Conservation (phyloP, 2,329 filamentous ascomycete species). For the Colletotrichum salicis region DNA sequence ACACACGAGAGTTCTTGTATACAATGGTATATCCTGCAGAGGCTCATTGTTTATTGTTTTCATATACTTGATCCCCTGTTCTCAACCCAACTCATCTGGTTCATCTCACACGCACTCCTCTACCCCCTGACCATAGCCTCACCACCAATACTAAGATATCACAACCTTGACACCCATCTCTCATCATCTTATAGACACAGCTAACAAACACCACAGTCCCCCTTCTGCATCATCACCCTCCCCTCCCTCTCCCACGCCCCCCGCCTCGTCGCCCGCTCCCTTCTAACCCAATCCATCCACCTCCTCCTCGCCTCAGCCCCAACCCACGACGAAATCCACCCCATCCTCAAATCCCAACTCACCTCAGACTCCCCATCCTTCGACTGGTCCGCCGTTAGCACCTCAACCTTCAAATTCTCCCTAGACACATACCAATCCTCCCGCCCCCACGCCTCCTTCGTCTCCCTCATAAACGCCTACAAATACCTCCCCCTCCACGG, state of each 20-base stretch:
- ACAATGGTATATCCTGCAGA: no score
- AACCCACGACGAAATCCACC: conserved; percentile 75
- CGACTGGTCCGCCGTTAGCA: conserved; percentile 74
- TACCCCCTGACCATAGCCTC: not conserved
- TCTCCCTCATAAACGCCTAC: conserved; percentile 85
- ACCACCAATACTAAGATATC: not conserved
- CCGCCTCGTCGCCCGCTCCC: conserved; percentile 77
- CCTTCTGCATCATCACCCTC: conserved; percentile 83
- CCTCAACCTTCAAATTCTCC: conserved; percentile 81
- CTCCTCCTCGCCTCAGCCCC: conserved; percentile 85
- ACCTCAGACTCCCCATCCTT: conserved; percentile 45
- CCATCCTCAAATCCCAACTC: conserved; percentile 61
- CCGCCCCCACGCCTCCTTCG: conserved; percentile 70
- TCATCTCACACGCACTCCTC: not conserved
- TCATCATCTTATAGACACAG: not conserved
- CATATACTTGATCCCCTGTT: no score
- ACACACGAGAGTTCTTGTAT: no score
- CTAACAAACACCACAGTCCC: conserved; percentile 71
- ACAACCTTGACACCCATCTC: not conserved
- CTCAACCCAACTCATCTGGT: not conserved
- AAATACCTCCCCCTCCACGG: conserved; percentile 81
- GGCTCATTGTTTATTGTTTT: no score
- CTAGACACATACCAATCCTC: conserved; percentile 86
- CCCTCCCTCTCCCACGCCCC: conserved; percentile 72
- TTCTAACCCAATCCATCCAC: conserved; percentile 85